A percentile compares a stretch with the other conserved stretches of the same genome.
These are phyloP conservation scores for Rhizopus sp. DNA, from an alignment of 371 early-diverging fungal species.

Conservation along the genomic window DNA sequence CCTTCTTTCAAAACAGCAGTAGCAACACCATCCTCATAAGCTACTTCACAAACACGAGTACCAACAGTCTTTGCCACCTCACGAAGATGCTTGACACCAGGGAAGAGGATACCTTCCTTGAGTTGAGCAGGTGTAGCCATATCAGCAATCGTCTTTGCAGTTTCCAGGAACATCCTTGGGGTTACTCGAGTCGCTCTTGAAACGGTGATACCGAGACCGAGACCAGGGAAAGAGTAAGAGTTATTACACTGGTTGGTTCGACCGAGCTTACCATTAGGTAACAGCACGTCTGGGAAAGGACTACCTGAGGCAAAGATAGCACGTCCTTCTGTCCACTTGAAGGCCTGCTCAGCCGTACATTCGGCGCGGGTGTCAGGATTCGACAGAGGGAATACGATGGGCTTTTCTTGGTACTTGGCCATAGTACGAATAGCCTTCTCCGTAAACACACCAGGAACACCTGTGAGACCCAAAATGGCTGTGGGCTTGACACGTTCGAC, in stretches of 20 bases:
- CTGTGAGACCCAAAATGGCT: constrained; percentile 63
- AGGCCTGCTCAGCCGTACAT: constrained; percentile 67
- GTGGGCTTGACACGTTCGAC: constrained; percentile 65
- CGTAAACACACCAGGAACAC: constrained; percentile 59
- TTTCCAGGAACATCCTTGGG: constrained; percentile 62
- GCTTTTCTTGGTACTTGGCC: constrained; percentile 60
- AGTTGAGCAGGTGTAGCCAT: constrained; percentile 60
- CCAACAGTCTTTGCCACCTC: constrained; percentile 58
- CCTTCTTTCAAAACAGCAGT: constrained; percentile 49
- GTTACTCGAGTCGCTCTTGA: constrained; percentile 59
- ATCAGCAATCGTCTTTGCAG: constrained; percentile 61
- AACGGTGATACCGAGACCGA: constrained; percentile 61
- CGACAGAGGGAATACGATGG: constrained; percentile 65
- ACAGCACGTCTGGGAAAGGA: constrained; percentile 53
- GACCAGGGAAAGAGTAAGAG: constrained; percentile 63
- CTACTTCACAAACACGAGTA: constrained; percentile 63
- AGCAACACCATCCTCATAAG: constrained; percentile 57
- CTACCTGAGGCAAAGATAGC: constrained; percentile 68
- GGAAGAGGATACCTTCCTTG: constrained; percentile 62
- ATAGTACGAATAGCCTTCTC: constrained; percentile 60
- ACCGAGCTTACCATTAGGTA: constrained; percentile 50
- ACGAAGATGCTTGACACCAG: constrained; percentile 56
- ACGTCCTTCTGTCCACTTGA: constrained; percentile 61
- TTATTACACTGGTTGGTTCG: constrained; percentile 69
- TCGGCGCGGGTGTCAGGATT: constrained; percentile 69